Conservation (phyloP, 225 moss, liverwort and hornwort genomes). For the Physcomitrium patens region DNA sequence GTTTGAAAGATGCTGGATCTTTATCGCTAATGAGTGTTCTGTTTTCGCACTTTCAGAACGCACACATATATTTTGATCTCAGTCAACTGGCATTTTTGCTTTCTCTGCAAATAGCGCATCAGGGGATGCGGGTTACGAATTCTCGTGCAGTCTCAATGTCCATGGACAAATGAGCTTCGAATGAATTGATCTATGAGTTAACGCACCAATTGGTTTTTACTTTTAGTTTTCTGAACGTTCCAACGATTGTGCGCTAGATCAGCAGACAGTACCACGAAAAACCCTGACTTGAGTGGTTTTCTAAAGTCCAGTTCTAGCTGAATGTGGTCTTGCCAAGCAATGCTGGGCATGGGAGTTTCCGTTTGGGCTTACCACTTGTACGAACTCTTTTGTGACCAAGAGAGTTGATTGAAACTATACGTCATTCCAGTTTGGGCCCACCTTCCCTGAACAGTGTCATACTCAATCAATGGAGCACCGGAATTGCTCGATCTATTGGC, state of each 20-base stretch:
- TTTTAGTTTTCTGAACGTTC: slow-evolving; percentile 11
- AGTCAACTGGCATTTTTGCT: slow-evolving; percentile 24
- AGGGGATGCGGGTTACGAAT: not conserved
- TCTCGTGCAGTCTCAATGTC: slow-evolving; percentile 9
- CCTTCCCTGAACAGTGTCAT: slow-evolving; percentile 44
- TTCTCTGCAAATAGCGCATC: slow-evolving; percentile 24
- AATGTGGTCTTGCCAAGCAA: not conserved
- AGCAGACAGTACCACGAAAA: slow-evolving; percentile 28
- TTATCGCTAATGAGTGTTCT: slow-evolving; percentile 13
- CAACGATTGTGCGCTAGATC: slow-evolving; percentile 38
- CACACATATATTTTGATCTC: slow-evolving; percentile 18
- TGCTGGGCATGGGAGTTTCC: slow-evolving; percentile 28
- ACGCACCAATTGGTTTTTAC: not conserved
- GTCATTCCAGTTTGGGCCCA: slow-evolving; percentile 50
- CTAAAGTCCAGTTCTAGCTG: slow-evolving; percentile 9
- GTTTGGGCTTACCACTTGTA: slow-evolving; percentile 27
- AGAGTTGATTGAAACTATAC: slow-evolving; percentile 47
- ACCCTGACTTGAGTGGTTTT: slow-evolving; percentile 25
- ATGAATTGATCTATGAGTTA: slow-evolving; percentile 18
- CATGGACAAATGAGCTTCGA: slow-evolving; percentile 13
- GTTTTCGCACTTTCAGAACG: slow-evolving; percentile 26
- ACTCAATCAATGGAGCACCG: slow-evolving; percentile 41
- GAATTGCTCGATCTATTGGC: slow-evolving; percentile 40
- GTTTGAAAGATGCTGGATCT: slow-evolving; percentile 23
- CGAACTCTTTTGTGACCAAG: slow-evolving; percentile 39